Evolutionary conservation across 345 rosid genomes (phyloP).

Genomic region (Erucastrum elatum): DNA sequence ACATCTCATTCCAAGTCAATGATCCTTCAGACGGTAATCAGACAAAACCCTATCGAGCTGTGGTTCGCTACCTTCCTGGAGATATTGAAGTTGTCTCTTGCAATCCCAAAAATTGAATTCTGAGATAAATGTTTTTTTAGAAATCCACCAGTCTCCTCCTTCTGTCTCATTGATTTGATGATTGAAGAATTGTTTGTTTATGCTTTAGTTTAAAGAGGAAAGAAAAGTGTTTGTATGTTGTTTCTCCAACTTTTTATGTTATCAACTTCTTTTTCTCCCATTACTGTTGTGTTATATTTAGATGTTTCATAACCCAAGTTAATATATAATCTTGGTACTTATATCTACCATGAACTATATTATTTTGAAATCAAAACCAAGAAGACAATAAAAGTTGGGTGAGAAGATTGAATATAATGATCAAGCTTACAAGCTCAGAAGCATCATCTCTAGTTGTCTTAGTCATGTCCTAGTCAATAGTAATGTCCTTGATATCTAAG

Average conservation of each 20-base stretch:
- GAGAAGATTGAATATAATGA: slow-evolving; percentile 5
- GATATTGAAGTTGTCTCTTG: neutral
- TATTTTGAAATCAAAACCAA: too few relatives aligned
- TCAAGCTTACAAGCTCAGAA: slow-evolving; percentile 13
- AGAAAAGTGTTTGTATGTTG: neutral
- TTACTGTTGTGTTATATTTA: too few relatives aligned
- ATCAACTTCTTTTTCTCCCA: neutral
- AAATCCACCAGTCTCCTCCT: neutral
- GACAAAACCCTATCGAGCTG: neutral
- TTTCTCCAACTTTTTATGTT: neutral
- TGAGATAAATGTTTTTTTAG: neutral
- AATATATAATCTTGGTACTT: too few relatives aligned
- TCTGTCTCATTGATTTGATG: neutral
- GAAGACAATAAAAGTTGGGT: slow-evolving; percentile 4
- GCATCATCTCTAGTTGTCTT: slow-evolving; percentile 19
- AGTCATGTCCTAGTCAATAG: neutral
- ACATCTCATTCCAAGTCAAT: neutral
- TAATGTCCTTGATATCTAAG: neutral
- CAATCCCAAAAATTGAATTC: neutral
- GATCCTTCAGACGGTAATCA: neutral
- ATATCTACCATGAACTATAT: too few relatives aligned
- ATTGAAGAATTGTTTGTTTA: neutral
- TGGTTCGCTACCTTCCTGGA: neutral
- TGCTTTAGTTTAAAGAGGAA: neutral
- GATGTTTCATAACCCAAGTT: too few relatives aligned